phyloP scores from a whole-genome alignment of 352 stramenopile species.

The Phytopythium delawarense region DNA sequence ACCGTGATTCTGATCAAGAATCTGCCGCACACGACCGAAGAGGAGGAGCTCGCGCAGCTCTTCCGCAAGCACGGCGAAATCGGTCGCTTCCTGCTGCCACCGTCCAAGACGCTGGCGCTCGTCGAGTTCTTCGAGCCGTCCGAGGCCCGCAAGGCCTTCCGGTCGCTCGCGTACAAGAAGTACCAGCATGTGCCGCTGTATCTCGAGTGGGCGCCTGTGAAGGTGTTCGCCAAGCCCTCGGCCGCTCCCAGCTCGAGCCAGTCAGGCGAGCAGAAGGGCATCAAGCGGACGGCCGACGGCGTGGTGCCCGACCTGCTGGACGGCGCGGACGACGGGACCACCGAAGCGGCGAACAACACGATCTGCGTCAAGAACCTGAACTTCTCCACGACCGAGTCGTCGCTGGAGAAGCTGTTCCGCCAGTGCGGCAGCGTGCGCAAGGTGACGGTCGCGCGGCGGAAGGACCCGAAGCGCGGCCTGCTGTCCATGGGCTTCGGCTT shows the following conservation, averaged over 20 bases:
- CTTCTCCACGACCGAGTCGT: conserved; percentile 92
- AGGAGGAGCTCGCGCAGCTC: conserved; percentile 93
- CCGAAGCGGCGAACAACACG: conserved; percentile 70
- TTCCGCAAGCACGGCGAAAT: conserved; percentile 92
- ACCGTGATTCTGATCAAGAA: conserved; percentile 98
- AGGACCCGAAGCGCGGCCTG: conserved; percentile 74
- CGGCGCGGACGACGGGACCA: conserved; percentile 54
- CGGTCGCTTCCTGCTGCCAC: conserved; percentile 86
- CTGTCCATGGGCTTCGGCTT: conserved; percentile 99
- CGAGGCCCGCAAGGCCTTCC: conserved; percentile 95
- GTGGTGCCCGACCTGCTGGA: conserved; percentile 53
- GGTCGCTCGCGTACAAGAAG: conserved; percentile 96
- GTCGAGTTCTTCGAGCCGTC: conserved; percentile 95
- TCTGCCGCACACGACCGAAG: conserved; percentile 92
- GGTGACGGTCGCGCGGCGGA: conserved; percentile 83
- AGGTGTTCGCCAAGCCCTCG: conserved; percentile 58
- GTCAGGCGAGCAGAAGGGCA: conserved; percentile 33
- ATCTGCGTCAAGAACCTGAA: conserved; percentile 99
- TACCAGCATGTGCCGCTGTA: conserved; percentile 99
- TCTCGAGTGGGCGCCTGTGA: conserved; percentile 96
- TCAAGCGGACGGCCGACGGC: conserved; percentile 40
- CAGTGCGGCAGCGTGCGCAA: conserved; percentile 74
- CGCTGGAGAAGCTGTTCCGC: conserved; percentile 72
- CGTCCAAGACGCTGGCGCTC: conserved; percentile 93
- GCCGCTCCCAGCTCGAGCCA: conserved; percentile 10